Base-by-base conservation (phyloP, 257 asterid species). In the Coffea eugenioides region DNA sequence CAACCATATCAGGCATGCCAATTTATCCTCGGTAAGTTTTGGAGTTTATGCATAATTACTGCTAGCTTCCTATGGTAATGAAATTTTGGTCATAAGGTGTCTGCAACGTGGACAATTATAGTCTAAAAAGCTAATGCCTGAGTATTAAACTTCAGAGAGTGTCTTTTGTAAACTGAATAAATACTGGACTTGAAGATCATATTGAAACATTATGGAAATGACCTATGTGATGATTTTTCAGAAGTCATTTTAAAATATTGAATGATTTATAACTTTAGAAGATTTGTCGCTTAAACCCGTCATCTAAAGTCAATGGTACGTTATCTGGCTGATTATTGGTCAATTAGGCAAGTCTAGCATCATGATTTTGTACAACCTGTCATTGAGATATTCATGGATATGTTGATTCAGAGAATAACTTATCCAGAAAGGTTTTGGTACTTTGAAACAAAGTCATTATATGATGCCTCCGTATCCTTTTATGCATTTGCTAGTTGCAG, bases 1-100 rank as follows among this genome's bases (percentile, higher is more conserved):
- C 90, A 83, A 51, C 98, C 99, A 56, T 95, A 95, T 89, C 91
- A 83, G 85, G 85, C 96, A 80, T 95, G 99, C 79, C 93, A 91
- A 80, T 95, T 90, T 83, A 90, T 95, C 88, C 84, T 95, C 80
- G 99, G 99, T 95, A 88, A 78, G 95, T 81, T 82, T 74, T 70
- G 59, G 59, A 67, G 77, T 56, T 76, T 72, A 75, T 74, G 80
- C 67, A 14, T 82, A 68, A 46, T 48, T 77, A 45, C 27, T 51
- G 13, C 31, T 25, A 36, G 23, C 76, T 48, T 12, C 57, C 34
- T 13, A 71, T 56, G 8, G 21, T 56, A 56, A 20, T 56, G 64
- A 56, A 56, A 56, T n/a, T 56, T 56, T 56, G 64, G 57, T 52
- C 13, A 52, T 52, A 13, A 52, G 57, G 3, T 52, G 57, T 52